These are phyloP conservation scores for Dissoconium aciculare DNA, from an alignment of 2,329 filamentous ascomycete species.

Conservation along the genomic window DNA sequence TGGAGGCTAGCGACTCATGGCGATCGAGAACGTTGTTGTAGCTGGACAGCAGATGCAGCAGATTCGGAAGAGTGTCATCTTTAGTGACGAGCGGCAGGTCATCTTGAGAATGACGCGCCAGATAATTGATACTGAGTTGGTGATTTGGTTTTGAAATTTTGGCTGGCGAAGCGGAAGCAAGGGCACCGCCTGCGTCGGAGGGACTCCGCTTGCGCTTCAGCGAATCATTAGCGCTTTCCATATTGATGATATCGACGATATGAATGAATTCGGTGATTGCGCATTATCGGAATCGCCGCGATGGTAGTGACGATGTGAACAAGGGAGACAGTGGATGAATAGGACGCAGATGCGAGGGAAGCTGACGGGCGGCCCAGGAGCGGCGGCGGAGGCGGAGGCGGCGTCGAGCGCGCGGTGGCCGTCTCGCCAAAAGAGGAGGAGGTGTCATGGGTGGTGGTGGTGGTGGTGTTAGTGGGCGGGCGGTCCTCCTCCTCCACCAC, in stretches of 20 bases:
- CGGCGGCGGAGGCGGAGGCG: constrained; percentile 2
- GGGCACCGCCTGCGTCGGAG: constrained; percentile 14
- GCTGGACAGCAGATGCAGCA: constrained; percentile 57
- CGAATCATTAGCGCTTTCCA: background rate
- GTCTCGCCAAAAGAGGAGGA: no score
- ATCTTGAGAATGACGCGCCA: constrained; percentile 46
- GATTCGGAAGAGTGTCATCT: constrained; percentile 57
- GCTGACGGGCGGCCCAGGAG: constrained; percentile 2
- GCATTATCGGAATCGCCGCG: no score
- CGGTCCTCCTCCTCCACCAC: no score
- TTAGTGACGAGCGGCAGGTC: constrained; percentile 47
- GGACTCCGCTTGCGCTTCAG: constrained; percentile 34
- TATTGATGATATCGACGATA: background rate
- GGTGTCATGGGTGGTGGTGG: no score
- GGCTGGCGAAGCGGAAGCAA: constrained; percentile 18
- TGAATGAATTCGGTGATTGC: no score
- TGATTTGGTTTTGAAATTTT: constrained; percentile 24
- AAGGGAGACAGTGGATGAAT: constrained; percentile 5
- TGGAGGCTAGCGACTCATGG: constrained; percentile 74
- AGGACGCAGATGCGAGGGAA: constrained; percentile 7
- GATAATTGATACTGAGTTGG: constrained; percentile 54
- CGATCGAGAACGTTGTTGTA: constrained; percentile 76
- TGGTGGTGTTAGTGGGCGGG: no score
- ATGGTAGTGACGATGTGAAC: background rate
- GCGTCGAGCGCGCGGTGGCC: no score